Conservation (phyloP, 2,329 filamentous ascomycete species). For the Sporothrix euskadiensis region DNA sequence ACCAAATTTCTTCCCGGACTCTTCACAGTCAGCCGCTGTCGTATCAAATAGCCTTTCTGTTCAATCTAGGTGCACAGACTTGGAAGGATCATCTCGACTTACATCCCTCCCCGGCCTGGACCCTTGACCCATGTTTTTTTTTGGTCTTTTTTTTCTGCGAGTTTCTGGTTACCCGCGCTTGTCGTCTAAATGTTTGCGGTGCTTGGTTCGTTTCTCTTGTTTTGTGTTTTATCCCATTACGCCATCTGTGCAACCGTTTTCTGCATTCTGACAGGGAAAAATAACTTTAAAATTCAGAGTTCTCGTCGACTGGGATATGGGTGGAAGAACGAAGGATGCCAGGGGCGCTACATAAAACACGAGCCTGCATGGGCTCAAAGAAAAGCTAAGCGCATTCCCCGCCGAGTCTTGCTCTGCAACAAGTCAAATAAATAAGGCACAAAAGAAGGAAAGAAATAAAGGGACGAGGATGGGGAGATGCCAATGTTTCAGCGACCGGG, state of each 20-base stretch:
- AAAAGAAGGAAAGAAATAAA: not conserved
- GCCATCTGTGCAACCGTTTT: not conserved
- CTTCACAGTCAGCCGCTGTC: not conserved
- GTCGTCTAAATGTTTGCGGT: not conserved
- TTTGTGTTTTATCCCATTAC: not conserved
- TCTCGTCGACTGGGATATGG: not conserved
- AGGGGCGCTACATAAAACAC: constrained; percentile 23
- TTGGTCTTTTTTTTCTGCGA: not conserved
- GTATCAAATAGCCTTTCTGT: not conserved
- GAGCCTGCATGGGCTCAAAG: not conserved
- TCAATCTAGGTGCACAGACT: too few species aligned
- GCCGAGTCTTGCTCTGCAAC: not conserved
- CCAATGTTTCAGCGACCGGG: not conserved
- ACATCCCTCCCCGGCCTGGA: not conserved
- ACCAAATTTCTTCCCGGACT: not conserved
- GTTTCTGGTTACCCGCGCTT: not conserved
- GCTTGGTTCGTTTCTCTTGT: not conserved
- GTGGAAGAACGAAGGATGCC: not conserved
- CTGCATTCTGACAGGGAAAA: not conserved
- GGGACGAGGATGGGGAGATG: not conserved
- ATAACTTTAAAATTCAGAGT: not conserved
- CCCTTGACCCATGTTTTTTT: constrained; percentile 9
- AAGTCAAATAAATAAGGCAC: not conserved
- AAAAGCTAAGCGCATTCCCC: not conserved
- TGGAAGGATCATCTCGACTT: not conserved